A percentile compares a stretch with the other conserved stretches of the same genome.
Conservation (phyloP, 768 basidiomycete species). For the Dioszegia hungarica region DNA sequence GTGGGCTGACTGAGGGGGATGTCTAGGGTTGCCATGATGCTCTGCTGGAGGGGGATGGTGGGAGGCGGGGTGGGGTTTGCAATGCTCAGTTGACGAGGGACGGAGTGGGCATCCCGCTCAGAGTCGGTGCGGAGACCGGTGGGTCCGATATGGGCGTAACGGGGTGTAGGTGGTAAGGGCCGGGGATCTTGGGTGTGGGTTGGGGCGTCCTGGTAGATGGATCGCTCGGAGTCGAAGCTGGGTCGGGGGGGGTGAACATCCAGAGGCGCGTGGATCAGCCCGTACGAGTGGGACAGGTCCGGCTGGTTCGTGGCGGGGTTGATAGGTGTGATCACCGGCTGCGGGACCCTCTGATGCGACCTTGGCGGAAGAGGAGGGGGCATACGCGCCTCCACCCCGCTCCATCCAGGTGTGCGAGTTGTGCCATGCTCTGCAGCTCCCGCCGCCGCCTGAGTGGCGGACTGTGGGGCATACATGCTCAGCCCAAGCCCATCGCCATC, state of each 20-base stretch:
- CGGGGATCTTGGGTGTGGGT: neutral
- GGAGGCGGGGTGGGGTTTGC: neutral
- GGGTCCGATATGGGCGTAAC: neutral
- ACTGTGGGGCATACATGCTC: constrained; percentile 2
- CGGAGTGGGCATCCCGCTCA: neutral
- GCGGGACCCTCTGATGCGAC: neutral
- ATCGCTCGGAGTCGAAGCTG: neutral
- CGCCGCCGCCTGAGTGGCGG: too few relatives aligned
- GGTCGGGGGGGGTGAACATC: neutral
- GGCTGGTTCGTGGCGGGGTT: neutral
- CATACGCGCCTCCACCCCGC: neutral
- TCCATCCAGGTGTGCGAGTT: neutral
- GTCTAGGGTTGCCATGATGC: neutral
- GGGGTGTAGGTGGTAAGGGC: neutral
- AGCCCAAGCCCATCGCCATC: neutral
- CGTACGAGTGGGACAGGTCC: neutral
- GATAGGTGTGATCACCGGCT: neutral
- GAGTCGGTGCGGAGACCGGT: neutral
- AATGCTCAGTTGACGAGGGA: neutral
- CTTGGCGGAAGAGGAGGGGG: neutral
- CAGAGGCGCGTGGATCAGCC: neutral
- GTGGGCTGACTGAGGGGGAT: neutral
- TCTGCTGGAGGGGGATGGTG: neutral
- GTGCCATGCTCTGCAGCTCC: too few relatives aligned
- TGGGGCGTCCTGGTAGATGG: neutral